Evolutionary conservation across 1,139 yeast species (phyloP).

Genomic region (Candida gigantensis): DNA sequence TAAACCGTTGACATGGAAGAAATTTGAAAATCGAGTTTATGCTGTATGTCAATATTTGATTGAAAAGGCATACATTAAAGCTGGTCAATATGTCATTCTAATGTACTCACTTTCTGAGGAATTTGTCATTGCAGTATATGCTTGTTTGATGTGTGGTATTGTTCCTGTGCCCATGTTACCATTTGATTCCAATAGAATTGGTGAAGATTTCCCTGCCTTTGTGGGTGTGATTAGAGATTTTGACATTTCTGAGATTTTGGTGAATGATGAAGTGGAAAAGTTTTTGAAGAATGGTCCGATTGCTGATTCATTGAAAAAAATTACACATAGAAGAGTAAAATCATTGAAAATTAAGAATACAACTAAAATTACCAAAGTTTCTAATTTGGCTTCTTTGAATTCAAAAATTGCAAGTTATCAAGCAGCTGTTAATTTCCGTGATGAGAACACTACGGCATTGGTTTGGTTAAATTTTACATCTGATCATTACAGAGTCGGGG

Average conservation of each 20-base stretch:
- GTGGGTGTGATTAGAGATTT: constrained; percentile 68
- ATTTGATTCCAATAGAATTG: constrained; percentile 64
- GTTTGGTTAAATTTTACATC: constrained; percentile 72
- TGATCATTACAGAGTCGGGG: constrained; percentile 71
- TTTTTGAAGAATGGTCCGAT: constrained; percentile 71
- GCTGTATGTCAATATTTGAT: constrained; percentile 63
- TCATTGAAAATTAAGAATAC: constrained; percentile 69
- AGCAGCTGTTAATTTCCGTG: constrained; percentile 44
- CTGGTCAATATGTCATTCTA: constrained; percentile 75
- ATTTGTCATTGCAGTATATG: constrained; percentile 77
- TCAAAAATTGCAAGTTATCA: constrained; percentile 48
- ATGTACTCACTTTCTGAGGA: constrained; percentile 91
- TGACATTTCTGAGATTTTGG: constrained; percentile 69
- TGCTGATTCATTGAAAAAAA: constrained; percentile 61
- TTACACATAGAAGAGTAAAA: constrained; percentile 42
- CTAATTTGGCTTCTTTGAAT: constrained; percentile 47
- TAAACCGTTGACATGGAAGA: constrained; percentile 76
- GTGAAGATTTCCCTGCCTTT: constrained; percentile 76
- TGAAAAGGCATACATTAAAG: constrained; percentile 52
- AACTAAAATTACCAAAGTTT: constrained; percentile 60
- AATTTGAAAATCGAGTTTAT: constrained; percentile 75
- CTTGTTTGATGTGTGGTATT: constrained; percentile 82
- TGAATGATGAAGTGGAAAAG: constrained; percentile 75
- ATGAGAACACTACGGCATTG: constrained; percentile 49
- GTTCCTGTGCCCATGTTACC: constrained; percentile 82